Conservation (phyloP, 208 protist genomes). For the Crithidia acanthocephali region DNA sequence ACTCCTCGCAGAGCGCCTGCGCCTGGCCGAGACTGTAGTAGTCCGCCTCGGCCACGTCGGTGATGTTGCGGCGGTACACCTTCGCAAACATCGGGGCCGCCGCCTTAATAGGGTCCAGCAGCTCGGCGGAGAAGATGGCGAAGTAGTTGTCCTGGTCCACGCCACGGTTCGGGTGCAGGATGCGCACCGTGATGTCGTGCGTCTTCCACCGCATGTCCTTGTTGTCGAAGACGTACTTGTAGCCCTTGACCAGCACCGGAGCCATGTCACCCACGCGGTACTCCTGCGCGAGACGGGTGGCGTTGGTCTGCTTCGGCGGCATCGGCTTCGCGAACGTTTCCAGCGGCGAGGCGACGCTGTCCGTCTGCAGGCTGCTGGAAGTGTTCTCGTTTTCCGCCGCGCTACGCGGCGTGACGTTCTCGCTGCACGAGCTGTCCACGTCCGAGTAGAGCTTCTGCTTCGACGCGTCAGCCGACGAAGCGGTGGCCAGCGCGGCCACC, state of each 20-base stretch:
- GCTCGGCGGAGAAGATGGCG: slow-evolving; percentile 50
- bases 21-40: slow-evolving; percentile 66
- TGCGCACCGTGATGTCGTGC: slow-evolving; percentile 37
- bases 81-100: slow-evolving; percentile 54
- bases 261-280: slow-evolving; percentile 20
- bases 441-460: slow-evolving; percentile 18
- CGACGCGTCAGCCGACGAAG: not conserved
- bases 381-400: not conserved
- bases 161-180: slow-evolving; percentile 52
- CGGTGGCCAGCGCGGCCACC: not conserved
- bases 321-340: not conserved
- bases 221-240: slow-evolving; percentile 42
- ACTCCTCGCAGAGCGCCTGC: slow-evolving; percentile 66
- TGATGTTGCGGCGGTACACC: slow-evolving; percentile 61
- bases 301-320: slow-evolving; percentile 8
- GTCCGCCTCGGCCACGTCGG: slow-evolving; percentile 51
- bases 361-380: not conserved
- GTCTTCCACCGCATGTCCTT: slow-evolving; percentile 35
- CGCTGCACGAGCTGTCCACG: slow-evolving; percentile 16
- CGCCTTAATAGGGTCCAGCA: slow-evolving; percentile 27
- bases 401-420: slow-evolving; percentile 6
- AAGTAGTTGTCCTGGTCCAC: slow-evolving; percentile 60
- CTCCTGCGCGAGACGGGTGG: slow-evolving; percentile 8
- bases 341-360: not conserved
- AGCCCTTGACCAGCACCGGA: slow-evolving; percentile 27